Evolutionary conservation across 208 protist species (phyloP).

Genomic region (Wallacemonas sp.): DNA sequence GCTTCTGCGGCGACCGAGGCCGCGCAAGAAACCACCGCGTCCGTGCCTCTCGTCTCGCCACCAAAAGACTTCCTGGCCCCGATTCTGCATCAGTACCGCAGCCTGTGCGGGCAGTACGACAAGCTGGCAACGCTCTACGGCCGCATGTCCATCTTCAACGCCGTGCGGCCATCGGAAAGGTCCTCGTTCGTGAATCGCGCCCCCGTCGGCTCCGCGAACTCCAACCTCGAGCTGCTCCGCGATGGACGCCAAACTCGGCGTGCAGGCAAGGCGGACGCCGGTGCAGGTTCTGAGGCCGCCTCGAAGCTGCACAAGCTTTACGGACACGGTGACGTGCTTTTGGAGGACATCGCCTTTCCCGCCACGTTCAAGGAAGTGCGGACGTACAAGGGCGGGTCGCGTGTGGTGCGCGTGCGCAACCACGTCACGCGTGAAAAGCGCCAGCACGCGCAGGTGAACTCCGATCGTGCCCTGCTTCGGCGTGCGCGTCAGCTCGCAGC

Average conservation of each 20-base stretch:
- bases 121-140: constrained; percentile 72
- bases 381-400: constrained; percentile 40
- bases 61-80: constrained; percentile 78
- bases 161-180: constrained; percentile 67
- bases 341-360: constrained; percentile 75
- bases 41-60: constrained; percentile 31
- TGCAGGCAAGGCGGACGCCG: neutral
- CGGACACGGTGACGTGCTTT: constrained; percentile 14
- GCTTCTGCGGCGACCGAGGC: constrained; percentile 7
- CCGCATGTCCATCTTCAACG: constrained; percentile 79
- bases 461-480: constrained; percentile 34
- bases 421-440: constrained; percentile 33
- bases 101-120: constrained; percentile 61
- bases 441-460: constrained; percentile 21
- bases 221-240: constrained; percentile 41
- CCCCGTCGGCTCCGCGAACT: constrained; percentile 18
- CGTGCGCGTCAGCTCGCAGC: constrained; percentile 29
- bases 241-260: neutral
- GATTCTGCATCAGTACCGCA: constrained; percentile 78
- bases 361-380: constrained; percentile 75
- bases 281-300: neutral
- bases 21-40: neutral
- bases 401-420: constrained; percentile 54
- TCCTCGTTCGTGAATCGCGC: constrained; percentile 58
- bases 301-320: constrained; percentile 15